Evolutionary conservation across 495 filamentous ascomycete genomes (phyloP), one percentile per base, ranked within the genome.

Genomic region (Xylaria telfairii): DNA sequence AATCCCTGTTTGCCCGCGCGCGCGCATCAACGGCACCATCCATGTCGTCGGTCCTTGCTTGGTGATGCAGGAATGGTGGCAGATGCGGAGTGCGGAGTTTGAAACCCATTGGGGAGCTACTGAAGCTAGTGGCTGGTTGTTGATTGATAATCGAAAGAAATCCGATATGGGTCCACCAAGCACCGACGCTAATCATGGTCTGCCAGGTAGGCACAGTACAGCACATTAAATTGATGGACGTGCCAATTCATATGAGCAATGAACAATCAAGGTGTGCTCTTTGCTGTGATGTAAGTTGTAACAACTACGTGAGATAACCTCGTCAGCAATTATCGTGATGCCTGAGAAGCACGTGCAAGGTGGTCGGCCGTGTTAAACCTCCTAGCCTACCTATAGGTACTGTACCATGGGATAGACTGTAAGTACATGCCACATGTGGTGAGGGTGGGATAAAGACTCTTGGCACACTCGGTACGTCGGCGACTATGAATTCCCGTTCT

Each of bases 1-100:
- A 62, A 62, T 62, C 59, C 59, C 59, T 62, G 59, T n/a, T 17
- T 62, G 59, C n/a, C n/a, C n/a, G n/a, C n/a, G n/a, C n/a, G n/a
- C 59, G 37, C 37, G 59, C 37, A 41, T 15, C 57, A 17, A 42
- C 59, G 12, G 9, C 34, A 54, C 4, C 4, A 59, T 37, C 42
- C 42, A 30, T 51, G 46, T 19, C 62, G 51, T 47, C 62, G 19
- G 44, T 26, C 21, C 47, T n/a, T n/a, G n/a, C n/a, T n/a, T n/a
- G n/a, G n/a, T n/a, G n/a, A n/a, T n/a, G n/a, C n/a, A n/a, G n/a
- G n/a, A n/a, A n/a, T n/a, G 47, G 15, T 54, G 34, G 6, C n/a
- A 47, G 61, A 49, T 9, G 28, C 44, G 6, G 64, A 64, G 61
- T 47, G 21, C 61, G 59, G 59, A 42, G 57, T 42, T 41, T 21